Conservation (phyloP, 148 eudicot species). For the Arbutus unedo region DNA sequence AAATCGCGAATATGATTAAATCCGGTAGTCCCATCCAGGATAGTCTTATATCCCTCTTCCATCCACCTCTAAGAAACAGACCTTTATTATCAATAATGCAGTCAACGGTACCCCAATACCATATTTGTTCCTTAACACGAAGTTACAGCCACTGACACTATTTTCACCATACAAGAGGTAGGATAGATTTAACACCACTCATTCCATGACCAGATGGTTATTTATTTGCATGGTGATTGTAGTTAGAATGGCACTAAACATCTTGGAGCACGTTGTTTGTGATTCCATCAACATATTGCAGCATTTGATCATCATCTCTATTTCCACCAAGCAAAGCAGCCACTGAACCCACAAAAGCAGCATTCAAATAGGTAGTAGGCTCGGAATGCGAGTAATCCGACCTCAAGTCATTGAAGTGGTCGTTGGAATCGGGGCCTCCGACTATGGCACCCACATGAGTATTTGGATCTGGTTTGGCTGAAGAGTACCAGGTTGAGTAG, state of each 20-base stretch:
- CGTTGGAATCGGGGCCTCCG: conserved; percentile 77
- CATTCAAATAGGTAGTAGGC: conserved; percentile 74
- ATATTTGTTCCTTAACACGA: background rate
- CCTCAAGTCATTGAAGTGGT: conserved; percentile 57
- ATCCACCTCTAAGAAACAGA: no score
- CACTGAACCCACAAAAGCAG: conserved; percentile 68
- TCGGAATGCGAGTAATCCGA: conserved; percentile 64
- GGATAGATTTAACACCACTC: background rate
- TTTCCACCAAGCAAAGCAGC: conserved; percentile 38
- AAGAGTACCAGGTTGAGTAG: conserved; percentile 52
- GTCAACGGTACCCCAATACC: background rate
- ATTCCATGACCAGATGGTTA: background rate
- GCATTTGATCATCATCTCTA: background rate
- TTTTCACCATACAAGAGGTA: background rate
- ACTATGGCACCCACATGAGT: conserved; percentile 73
- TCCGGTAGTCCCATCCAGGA: no score
- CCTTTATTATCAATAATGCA: background rate
- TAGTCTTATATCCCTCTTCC: no score
- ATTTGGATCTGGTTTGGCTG: conserved; percentile 57
- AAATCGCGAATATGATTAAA: no score
- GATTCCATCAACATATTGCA: conserved; percentile 1
- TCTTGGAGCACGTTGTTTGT: background rate
- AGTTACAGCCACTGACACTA: background rate
- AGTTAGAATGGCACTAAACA: background rate
- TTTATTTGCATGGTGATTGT: background rate